Conservation (phyloP, 305 asterid species). For the Ruellia speciosa region DNA sequence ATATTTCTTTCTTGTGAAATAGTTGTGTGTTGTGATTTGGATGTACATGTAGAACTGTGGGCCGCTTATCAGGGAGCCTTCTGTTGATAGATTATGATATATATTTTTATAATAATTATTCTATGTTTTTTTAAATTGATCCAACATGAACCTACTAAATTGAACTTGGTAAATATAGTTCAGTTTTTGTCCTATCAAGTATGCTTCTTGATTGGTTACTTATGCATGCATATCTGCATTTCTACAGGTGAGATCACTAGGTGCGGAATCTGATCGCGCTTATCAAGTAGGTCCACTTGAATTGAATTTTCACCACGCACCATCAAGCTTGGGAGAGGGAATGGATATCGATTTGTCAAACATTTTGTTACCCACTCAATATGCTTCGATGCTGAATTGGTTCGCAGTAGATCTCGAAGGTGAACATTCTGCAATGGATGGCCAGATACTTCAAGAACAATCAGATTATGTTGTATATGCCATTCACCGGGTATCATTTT, state of each 20-base stretch:
- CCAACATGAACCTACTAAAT: not conserved
- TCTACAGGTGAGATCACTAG: slow-evolving; percentile 80
- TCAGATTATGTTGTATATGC: slow-evolving; percentile 92
- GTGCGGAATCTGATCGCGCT: slow-evolving; percentile 90
- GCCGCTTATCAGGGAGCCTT: not conserved
- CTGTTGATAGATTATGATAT: not conserved
- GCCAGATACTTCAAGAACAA: slow-evolving; percentile 92
- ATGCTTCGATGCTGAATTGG: slow-evolving; percentile 88
- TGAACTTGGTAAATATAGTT: slow-evolving; percentile 3
- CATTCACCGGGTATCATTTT: slow-evolving; percentile 82
- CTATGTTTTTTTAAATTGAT: not conserved
- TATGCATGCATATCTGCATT: slow-evolving; percentile 18
- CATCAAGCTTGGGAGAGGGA: slow-evolving; percentile 39
- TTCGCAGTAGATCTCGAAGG: slow-evolving; percentile 97
- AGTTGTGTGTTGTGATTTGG: slow-evolving; percentile 13
- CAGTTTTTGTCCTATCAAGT: not conserved
- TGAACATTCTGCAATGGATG: slow-evolving; percentile 99
- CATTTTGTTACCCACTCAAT: slow-evolving; percentile 54
- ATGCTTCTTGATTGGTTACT: slow-evolving; percentile 17
- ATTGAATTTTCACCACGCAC: slow-evolving; percentile 43
- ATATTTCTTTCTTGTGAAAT: slow-evolving; percentile 4
- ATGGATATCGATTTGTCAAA: slow-evolving; percentile 36
- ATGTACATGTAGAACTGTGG: not conserved
- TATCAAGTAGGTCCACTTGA: slow-evolving; percentile 89
- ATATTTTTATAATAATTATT: too few species aligned